A percentile compares a stretch with the other conserved stretches of the same genome.
Evolutionary conservation across 108 stramenopile genomes (phyloP).

Genomic region (Skeletonema marinoi): DNA sequence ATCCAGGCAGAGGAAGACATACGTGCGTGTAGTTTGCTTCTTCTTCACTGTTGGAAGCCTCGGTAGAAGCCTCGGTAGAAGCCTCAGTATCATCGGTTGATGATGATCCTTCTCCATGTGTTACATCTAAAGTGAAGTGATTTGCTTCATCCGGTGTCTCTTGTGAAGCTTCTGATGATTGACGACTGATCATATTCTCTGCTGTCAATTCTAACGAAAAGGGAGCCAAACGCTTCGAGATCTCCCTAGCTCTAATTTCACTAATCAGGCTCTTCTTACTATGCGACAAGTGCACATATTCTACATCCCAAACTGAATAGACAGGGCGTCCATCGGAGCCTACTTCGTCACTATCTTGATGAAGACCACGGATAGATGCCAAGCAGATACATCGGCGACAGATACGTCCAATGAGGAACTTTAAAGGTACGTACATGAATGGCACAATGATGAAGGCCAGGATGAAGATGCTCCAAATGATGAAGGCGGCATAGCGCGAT

Average conservation of each 20-base stretch:
- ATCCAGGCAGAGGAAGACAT: constrained; percentile 18
- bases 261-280: not conserved
- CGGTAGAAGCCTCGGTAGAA: too few relatives aligned
- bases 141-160: too few relatives aligned
- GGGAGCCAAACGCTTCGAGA: not conserved
- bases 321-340: not conserved
- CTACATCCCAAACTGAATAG: not conserved
- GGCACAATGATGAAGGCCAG: constrained; percentile 18
- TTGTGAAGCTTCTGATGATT: not conserved
- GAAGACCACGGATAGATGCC: not conserved
- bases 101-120: not conserved
- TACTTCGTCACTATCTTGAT: not conserved
- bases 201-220: not conserved
- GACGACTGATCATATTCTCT: not conserved
- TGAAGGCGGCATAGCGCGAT: constrained; percentile 13
- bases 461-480: constrained; percentile 19
- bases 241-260: not conserved
- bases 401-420: not conserved
- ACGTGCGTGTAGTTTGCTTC: constrained; percentile 13
- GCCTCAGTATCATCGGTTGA: not conserved
- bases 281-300: not conserved
- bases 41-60: not conserved
- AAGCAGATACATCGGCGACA: not conserved
- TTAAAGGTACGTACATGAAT: not conserved
- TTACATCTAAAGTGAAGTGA: too few relatives aligned